A percentile compares a stretch with the other conserved stretches of the same genome.
Conservation (phyloP, 257 asterid genomes). For the Nicotiana paniculata region DNA sequence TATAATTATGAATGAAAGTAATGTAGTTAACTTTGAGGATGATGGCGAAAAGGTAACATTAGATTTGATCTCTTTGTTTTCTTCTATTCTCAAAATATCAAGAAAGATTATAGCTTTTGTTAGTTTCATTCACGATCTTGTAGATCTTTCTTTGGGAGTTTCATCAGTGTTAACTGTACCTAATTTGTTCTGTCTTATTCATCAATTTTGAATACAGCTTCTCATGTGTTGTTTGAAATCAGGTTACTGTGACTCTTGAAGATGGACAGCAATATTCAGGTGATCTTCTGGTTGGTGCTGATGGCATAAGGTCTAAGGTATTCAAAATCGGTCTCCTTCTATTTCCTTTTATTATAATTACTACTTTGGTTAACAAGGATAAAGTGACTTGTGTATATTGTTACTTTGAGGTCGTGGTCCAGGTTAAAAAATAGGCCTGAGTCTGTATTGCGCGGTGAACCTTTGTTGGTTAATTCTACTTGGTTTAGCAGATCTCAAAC, state of each 20-base stretch:
- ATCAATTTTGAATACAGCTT: neutral
- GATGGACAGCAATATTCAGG: slow-evolving; percentile 65
- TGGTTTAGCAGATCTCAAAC: neutral
- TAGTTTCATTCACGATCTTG: neutral
- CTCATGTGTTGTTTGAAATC: slow-evolving; percentile 8
- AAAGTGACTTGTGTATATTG: neutral
- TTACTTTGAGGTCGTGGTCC: neutral
- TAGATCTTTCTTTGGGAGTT: neutral
- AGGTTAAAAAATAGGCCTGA: neutral
- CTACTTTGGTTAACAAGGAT: neutral
- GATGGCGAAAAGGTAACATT: slow-evolving; percentile 63
- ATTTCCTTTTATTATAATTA: neutral
- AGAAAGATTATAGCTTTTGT: neutral
- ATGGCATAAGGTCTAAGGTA: slow-evolving; percentile 96
- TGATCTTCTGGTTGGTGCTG: slow-evolving; percentile 95
- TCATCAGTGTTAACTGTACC: neutral
- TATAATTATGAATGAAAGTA: slow-evolving; percentile 62
- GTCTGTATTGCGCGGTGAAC: neutral
- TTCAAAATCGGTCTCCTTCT: neutral
- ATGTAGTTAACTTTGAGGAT: slow-evolving; percentile 66
- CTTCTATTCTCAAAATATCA: neutral
- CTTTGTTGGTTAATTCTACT: neutral
- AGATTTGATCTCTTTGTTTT: neutral
- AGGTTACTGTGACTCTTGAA: slow-evolving; percentile 79
- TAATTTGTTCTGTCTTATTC: neutral